Base-by-base conservation (phyloP, 768 basidiomycete species). In the Mycena maculata region DNA sequence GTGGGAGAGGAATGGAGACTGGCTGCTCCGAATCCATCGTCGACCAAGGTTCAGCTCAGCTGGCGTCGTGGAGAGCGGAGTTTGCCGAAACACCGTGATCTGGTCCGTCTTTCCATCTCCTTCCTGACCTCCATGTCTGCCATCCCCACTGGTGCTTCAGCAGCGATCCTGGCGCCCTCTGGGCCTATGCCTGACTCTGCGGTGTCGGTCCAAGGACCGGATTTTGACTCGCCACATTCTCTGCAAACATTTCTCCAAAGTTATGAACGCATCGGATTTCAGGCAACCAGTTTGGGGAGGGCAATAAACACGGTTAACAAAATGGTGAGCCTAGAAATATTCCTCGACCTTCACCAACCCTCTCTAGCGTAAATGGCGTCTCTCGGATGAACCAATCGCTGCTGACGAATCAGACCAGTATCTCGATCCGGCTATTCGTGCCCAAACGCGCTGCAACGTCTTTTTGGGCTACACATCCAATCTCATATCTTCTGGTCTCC, bases 381-480 rank as follows among this genome's bases (percentile, higher is more conserved):
- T 96, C 30, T 94, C 93, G 10, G 92, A 97, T 73, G 95, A 96
- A 42, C 92, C 92, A 18, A 75, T 92, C 63, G 75, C 81, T 4
- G 86, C 87, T 39, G 88, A 92, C 73, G 94, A 95, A 75, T 79
- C 87, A 1, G 91, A 94, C 31, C 85, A 92, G 58, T 89, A 84
- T 73, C 74, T 80, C 15, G 82, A 86, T 71, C 86, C 87, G 10
- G 80, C 85, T 61, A 81, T 91, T 58, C 90, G 92, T 69, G 87
- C 87, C 33, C 84, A 85, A 73, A 95, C 87, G 48, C 90, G 90
- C 66, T 98, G 90, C 80, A 91, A 90, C 69, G 86, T 99, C 75
- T 98, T 99, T 77, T 90, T 99, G 44, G 98, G 98, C 41, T 99
- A 98, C 80, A 99, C 98, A 13, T 99, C 96, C 53, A 99, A 99